Conservation (phyloP, 495 filamentous ascomycete species). For the Parmelia sp. region DNA sequence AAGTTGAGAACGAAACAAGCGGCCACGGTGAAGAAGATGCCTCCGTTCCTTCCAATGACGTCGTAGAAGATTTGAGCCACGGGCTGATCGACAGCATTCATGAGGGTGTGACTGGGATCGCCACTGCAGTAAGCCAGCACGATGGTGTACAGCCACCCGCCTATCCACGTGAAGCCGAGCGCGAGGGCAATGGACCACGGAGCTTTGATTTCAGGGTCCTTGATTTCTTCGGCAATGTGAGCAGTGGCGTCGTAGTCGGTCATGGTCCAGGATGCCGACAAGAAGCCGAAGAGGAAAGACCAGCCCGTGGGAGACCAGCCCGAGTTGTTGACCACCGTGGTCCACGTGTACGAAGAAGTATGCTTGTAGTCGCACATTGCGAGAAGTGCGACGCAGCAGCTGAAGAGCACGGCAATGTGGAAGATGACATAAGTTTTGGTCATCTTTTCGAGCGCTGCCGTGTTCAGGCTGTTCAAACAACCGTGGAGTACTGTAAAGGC, state of each 20-base stretch:
- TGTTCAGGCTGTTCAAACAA: conserved; percentile 53
- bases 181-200: conserved; percentile 56
- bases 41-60: conserved; percentile 50
- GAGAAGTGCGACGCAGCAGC: conserved; percentile 54
- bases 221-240: conserved; percentile 59
- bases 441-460: conserved; percentile 56
- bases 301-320: conserved; percentile 61
- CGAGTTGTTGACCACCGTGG: conserved; percentile 49
- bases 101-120: conserved; percentile 41
- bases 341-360: conserved; percentile 56
- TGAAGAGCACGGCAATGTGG: conserved; percentile 52
- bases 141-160: conserved; percentile 57
- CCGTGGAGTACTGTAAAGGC: conserved; percentile 49
- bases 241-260: conserved; percentile 53
- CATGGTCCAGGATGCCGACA: conserved; percentile 64
- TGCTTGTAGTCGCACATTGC: conserved; percentile 54
- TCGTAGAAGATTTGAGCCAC: conserved; percentile 62
- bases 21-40: conserved; percentile 54
- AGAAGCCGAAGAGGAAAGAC: conserved; percentile 63
- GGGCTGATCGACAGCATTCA: conserved; percentile 46
- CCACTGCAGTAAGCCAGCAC: conserved; percentile 59
- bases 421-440: conserved; percentile 60
- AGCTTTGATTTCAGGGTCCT: conserved; percentile 50
- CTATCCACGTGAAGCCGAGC: conserved; percentile 55
- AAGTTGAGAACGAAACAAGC: conserved; percentile 55